phyloP scores from a whole-genome alignment of 805 yeast genomes.

The Alloascoidea africana region DNA sequence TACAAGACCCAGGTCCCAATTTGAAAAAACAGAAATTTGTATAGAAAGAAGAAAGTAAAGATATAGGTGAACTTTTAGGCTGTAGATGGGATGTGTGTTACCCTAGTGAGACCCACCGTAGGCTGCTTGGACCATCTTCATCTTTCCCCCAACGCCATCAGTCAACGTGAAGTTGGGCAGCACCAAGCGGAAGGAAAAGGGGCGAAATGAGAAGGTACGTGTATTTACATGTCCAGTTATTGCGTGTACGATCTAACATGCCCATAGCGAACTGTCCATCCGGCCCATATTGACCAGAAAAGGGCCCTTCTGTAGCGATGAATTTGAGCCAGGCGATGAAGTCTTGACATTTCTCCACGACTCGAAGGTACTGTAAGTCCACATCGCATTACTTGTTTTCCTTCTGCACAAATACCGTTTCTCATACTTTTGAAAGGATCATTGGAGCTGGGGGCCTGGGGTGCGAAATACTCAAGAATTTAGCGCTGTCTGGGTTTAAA shows the following conservation, averaged over 20 bases:
- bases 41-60: neutral
- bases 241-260: neutral
- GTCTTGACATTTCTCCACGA: slow-evolving; percentile 12
- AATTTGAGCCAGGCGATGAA: slow-evolving; percentile 18
- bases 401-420: too few relatives aligned
- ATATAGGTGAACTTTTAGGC: neutral
- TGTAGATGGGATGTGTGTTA: neutral
- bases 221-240: neutral
- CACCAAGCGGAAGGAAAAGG: neutral
- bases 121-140: neutral
- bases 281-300: slow-evolving; percentile 12
- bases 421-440: slow-evolving; percentile 7
- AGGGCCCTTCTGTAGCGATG: slow-evolving; percentile 22
- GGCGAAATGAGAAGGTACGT: slow-evolving; percentile 1
- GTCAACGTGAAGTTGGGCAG: neutral
- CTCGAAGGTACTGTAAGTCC: slow-evolving; percentile 19
- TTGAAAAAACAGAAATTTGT: neutral
- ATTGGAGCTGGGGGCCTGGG: slow-evolving; percentile 82
- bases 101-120: neutral
- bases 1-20: neutral
- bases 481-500: slow-evolving; percentile 54
- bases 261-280: neutral
- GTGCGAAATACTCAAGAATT: slow-evolving; percentile 62
- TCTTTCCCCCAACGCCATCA: neutral
- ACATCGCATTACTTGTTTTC: neutral